Conservation (phyloP, 139 green algal species). For the Pycnococcus provasolii region DNA sequence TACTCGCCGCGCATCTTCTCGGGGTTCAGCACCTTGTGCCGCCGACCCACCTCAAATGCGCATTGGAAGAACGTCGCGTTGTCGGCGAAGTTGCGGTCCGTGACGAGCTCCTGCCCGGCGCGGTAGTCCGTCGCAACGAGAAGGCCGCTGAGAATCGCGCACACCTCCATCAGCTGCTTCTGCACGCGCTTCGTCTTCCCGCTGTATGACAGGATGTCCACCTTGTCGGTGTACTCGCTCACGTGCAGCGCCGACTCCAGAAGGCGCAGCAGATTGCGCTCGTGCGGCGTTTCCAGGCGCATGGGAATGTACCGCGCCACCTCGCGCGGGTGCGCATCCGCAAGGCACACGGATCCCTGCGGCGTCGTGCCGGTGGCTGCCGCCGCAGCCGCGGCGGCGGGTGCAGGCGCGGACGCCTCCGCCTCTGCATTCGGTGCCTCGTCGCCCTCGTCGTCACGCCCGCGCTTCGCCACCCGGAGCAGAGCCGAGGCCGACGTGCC, state of each 20-base stretch:
- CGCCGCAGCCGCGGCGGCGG: not conserved
- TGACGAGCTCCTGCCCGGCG: slow-evolving; percentile 67
- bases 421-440: not conserved
- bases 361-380: not conserved
- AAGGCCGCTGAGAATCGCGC: slow-evolving; percentile 70
- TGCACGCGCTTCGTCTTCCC: slow-evolving; percentile 62
- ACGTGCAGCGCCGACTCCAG: slow-evolving; percentile 65
- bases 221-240: slow-evolving; percentile 83
- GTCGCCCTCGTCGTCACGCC: not conserved
- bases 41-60: slow-evolving; percentile 70
- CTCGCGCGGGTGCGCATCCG: slow-evolving; percentile 2
- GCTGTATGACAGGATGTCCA: slow-evolving; percentile 72
- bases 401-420: not conserved
- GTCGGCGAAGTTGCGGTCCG: slow-evolving; percentile 40
- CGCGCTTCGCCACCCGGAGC: too few relatives aligned
- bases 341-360: not conserved
- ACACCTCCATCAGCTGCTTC: slow-evolving; percentile 72
- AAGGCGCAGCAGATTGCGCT: slow-evolving; percentile 18
- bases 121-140: slow-evolving; percentile 75
- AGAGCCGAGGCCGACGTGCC: not conserved
- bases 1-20: slow-evolving; percentile 89
- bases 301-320: slow-evolving; percentile 17
- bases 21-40: slow-evolving; percentile 60
- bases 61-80: slow-evolving; percentile 41
- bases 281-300: slow-evolving; percentile 4